These are phyloP conservation scores for Stachybotrys chartarum DNA, from an alignment of 2,329 filamentous ascomycete genomes.

Conservation along the genomic window DNA sequence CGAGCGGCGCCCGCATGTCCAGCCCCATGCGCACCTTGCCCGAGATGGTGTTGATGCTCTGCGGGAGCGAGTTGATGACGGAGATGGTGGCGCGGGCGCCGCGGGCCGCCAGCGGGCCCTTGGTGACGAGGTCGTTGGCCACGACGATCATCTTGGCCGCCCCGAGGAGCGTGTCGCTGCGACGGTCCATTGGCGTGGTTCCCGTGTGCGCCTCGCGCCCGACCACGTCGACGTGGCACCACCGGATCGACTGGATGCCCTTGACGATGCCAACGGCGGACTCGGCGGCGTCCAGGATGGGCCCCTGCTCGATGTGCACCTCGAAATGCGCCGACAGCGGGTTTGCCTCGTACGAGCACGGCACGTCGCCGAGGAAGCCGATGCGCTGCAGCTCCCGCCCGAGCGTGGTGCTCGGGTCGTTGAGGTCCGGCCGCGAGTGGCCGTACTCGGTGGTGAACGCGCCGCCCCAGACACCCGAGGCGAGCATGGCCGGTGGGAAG, in stretches of 20 bases:
- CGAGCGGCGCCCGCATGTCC: slow-evolving; percentile 52
- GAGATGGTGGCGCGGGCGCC: slow-evolving; percentile 20
- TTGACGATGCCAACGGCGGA: slow-evolving; percentile 9
- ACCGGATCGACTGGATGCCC: slow-evolving; percentile 17
- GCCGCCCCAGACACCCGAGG: slow-evolving; percentile 73
- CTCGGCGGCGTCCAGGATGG: slow-evolving; percentile 9
- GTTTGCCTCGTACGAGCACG: slow-evolving; percentile 10
- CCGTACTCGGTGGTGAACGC: slow-evolving; percentile 54
- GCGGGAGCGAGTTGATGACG: slow-evolving; percentile 32
- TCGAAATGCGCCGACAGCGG: slow-evolving; percentile 74
- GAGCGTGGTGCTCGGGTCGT: slow-evolving; percentile 27
- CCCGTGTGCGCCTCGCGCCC: slow-evolving; percentile 18
- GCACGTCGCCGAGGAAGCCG: slow-evolving; percentile 54
- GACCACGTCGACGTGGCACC: slow-evolving; percentile 15
- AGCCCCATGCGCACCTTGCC: slow-evolving; percentile 59
- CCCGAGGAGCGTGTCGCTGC: slow-evolving; percentile 21
- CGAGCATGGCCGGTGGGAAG: slow-evolving; percentile 68
- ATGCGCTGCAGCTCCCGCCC: slow-evolving; percentile 57
- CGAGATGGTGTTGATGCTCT: slow-evolving; percentile 63
- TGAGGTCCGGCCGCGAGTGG: slow-evolving; percentile 55
- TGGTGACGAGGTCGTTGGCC: slow-evolving; percentile 14
- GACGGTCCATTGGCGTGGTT: slow-evolving; percentile 18
- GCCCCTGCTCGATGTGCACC: slow-evolving; percentile 70
- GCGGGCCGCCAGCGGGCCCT: too few species aligned
- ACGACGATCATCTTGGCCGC: slow-evolving; percentile 19